Base-by-base conservation (phyloP, 352 stramenopile species). In the Globisporangium takayamanum region DNA sequence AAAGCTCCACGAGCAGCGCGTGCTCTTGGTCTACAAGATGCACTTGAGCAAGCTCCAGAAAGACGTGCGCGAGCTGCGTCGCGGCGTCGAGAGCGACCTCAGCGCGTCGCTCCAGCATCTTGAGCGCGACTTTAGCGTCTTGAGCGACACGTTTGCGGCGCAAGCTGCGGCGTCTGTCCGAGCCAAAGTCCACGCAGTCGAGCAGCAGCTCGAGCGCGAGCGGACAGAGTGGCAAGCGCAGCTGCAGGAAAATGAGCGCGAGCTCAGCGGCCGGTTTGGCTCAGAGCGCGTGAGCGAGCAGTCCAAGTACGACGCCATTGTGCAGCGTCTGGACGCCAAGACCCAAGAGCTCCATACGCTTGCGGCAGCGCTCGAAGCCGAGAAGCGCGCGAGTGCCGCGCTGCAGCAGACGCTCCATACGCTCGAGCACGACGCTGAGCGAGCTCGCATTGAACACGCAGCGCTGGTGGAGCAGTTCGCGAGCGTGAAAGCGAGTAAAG, bases 211-310 rank as follows among this genome's bases (percentile, higher is more conserved):
- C 5, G 69, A 73, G 36, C 52, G 66, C 22, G 78, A 87, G 26
- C 75, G 80, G 26, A 57, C 69, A 14, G 55, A 80, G 8, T 87
- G 80, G 74, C 65, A 74, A 50, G 55, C 60, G 10, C 56, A 47
- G 11, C 15, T 90, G 12, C 64, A 76, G 30, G 53, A 62, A 39
- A 86, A 84, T 41, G 73, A 90, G 46, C 70, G 73, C 42, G 74
- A 87, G 26, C 80, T 87, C 67, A 63, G 70, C 51, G 50, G 47
- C 1, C 20, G 83, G 20, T 55, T 88, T 28, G 64, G 69, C 0
- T 73, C 62, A 22, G 64, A 80, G 50, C 71, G 73, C 14, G 70
- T 80, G 14, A 77, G 73, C 15, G 80, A 87, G n/a, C 72, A 88
- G 48, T 58, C 66, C 28, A 87, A 85, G 60, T 84, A 80, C 20